Evolutionary conservation across 2,329 filamentous ascomycete species (phyloP).

Genomic region (Alternaria infectoria): DNA sequence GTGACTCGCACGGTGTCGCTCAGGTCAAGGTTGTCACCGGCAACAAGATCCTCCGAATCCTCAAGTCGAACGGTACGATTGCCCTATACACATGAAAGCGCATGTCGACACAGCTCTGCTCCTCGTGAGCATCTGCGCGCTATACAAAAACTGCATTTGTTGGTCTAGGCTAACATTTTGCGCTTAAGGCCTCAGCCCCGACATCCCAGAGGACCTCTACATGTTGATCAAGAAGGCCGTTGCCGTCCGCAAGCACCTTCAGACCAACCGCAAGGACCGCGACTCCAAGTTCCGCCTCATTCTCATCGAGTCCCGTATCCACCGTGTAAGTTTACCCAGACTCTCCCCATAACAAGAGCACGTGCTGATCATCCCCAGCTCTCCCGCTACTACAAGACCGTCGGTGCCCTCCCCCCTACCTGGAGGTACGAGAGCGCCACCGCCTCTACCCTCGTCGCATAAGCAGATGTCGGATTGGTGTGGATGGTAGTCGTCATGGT

Average conservation of each 20-base stretch:
- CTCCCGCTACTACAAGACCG: conserved; percentile 99
- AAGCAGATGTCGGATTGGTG: conserved; percentile 46
- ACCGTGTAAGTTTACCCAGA: conserved; percentile 64
- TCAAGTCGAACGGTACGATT: conserved; percentile 67
- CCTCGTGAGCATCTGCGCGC: conserved; percentile 66
- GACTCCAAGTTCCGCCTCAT: conserved; percentile 99
- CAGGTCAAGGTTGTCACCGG: conserved; percentile 84
- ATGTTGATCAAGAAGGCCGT: conserved; percentile 99
- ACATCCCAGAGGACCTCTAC: conserved; percentile 99
- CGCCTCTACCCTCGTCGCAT: conserved; percentile 60
- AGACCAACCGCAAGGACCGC: conserved; percentile 99
- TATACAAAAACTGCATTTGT: conserved; percentile 60
- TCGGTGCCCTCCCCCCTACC: conserved; percentile 80
- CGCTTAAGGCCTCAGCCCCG: conserved; percentile 86
- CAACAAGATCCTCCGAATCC: conserved; percentile 74
- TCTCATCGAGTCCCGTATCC: conserved; percentile 99
- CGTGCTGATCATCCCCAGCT: conserved; percentile 54
- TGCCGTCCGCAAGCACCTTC: conserved; percentile 96
- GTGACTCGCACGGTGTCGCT: conserved; percentile 97
- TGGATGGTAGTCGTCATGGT: conserved; percentile 29
- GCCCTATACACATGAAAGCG: conserved; percentile 50
- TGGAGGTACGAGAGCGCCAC: conserved; percentile 99
- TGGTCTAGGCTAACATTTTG: conserved; percentile 47
- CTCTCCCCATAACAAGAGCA: background rate
- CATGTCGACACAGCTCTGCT: conserved; percentile 45